Evolutionary conservation across 768 basidiomycete genomes (phyloP), one percentile per base, ranked within the genome.

Genomic region (Leccinum ochraceum): DNA sequence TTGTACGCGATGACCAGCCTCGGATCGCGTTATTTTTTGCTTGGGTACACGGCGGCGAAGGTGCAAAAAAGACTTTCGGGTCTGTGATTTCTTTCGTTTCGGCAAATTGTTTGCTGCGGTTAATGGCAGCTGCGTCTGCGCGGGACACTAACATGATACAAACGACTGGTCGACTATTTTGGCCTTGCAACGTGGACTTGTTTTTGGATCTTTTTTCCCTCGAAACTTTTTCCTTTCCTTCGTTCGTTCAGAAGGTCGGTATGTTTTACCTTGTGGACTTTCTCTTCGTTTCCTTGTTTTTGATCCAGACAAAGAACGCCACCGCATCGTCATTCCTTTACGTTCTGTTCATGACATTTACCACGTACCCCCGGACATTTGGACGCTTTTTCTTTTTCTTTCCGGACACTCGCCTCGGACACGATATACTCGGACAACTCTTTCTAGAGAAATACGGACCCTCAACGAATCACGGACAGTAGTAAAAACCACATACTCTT

Each of bases 1-100:
- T 76, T 88, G 30, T 87, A 82, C 64, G 86, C 85, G 61, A 83
- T 90, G 82, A 85, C 78, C 60, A 82, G 76, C 59, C 81, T 90
- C 50, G 80, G 81, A 60, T 71, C 82, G 10, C 79, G 79, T 52
- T 88, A 86, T 70, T 88, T 88, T 34, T 75, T 90, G 61, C 76
- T 87, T 59, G 66, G 71, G 6, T 74, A 74, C 50, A 63, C 72
- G 9, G 71, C 64, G 39, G 60, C 69, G 44, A 74, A 73, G 49
- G 67, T 66, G 30, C 74, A 75, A 60, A 74, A 74, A 61, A 57
- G 74, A 61, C 58, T 75, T 24, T 60, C 72, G 7, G 71, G 73
- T 52, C 67, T 73, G 59, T 74, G 66, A 57, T 59, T 50, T 30
- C 14, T 32, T 17, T 53, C 56, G 51, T 53, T n/a, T 44, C n/a